phyloP scores from a whole-genome alignment of 805 yeast genomes.

The Ogataea wickerhamii region DNA sequence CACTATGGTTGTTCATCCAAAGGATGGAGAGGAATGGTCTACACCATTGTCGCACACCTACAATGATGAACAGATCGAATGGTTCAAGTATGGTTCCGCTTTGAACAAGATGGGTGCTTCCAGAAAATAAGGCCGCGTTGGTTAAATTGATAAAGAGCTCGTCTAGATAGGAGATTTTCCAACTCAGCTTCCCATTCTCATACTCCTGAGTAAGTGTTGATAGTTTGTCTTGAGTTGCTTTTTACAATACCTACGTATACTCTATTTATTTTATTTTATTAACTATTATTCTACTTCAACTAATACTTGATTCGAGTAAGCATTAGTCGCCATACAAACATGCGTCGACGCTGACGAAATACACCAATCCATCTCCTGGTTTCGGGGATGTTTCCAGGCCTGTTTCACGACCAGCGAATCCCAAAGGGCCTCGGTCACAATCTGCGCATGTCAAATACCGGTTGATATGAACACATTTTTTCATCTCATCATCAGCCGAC shows the following conservation, averaged over 20 bases:
- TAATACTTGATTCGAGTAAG: not conserved
- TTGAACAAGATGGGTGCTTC: slow-evolving; percentile 74
- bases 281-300: not conserved
- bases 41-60: slow-evolving; percentile 93
- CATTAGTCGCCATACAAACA: slow-evolving; percentile 8
- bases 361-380: slow-evolving; percentile 13
- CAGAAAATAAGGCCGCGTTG: slow-evolving; percentile 21
- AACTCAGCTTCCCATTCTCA: not conserved
- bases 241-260: slow-evolving; percentile 1
- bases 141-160: slow-evolving; percentile 15
- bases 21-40: slow-evolving; percentile 81
- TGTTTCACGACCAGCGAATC: slow-evolving; percentile 49
- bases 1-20: slow-evolving; percentile 69
- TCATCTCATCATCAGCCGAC: slow-evolving; percentile 1
- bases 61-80: slow-evolving; percentile 94
- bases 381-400: slow-evolving; percentile 18
- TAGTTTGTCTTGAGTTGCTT: slow-evolving; percentile 3
- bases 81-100: slow-evolving; percentile 99
- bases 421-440: slow-evolving; percentile 76
- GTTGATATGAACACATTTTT: slow-evolving; percentile 35
- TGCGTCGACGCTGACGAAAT: slow-evolving; percentile 14
- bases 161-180: not conserved
- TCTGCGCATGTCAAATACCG: slow-evolving; percentile 67
- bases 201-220: not conserved
- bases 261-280: slow-evolving; percentile 4